phyloP scores from a whole-genome alignment of 331 rosid species.

The Cydonia oblonga region DNA sequence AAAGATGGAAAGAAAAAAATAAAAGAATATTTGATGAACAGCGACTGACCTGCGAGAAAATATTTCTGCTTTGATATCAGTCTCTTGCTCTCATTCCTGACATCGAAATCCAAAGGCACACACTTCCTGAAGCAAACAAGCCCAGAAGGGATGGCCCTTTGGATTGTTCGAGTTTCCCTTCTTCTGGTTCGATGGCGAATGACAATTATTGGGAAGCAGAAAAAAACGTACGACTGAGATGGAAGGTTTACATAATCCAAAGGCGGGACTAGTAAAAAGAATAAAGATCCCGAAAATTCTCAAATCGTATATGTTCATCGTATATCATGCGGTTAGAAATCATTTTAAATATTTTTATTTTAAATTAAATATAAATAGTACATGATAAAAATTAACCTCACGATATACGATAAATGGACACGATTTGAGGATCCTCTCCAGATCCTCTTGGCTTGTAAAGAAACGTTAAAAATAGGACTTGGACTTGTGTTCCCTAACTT shows the following conservation, averaged over 20 bases:
- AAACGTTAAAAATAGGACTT: too few relatives aligned
- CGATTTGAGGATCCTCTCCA: too few relatives aligned
- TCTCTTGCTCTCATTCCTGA: not conserved
- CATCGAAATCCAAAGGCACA: constrained; percentile 6
- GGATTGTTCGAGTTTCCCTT: constrained; percentile 21
- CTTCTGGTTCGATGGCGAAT: not conserved
- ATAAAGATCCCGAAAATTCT: rapidly evolving
- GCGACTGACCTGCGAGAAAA: constrained; percentile 16
- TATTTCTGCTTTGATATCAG: not conserved
- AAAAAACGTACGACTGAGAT: not conserved
- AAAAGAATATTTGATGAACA: not conserved
- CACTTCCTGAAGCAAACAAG: constrained; percentile 28
- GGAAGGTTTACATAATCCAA: not conserved
- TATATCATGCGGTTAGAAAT: too few relatives aligned
- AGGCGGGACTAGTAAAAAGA: too few relatives aligned
- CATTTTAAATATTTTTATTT: too few relatives aligned
- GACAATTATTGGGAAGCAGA: not conserved
- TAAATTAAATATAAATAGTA: too few relatives aligned
- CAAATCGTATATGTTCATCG: rapidly evolving
- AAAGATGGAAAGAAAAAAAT: not conserved
- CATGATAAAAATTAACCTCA: rapidly evolving
- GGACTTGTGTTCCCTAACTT: too few relatives aligned
- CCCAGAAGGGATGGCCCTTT: constrained; percentile 42
- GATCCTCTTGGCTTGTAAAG: too few relatives aligned
- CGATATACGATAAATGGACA: too few relatives aligned